Conservation (phyloP, 768 basidiomycete genomes). For the Amanita jacksonii region DNA sequence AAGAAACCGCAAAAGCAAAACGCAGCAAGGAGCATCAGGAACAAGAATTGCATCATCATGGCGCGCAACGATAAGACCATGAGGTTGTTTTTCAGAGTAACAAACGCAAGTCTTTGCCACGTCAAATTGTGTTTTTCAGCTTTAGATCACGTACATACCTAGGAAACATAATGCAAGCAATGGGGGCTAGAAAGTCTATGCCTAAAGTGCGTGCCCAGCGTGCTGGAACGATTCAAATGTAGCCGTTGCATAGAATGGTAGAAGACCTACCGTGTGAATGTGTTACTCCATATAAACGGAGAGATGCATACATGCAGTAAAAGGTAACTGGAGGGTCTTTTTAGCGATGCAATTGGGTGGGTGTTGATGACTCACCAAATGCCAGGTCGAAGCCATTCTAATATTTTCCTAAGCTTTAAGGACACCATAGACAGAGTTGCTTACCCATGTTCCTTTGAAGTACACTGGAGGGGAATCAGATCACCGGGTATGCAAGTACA, state of each 20-base stretch:
- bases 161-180: constrained; percentile 87
- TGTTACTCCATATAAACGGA: constrained; percentile 74
- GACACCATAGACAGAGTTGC: neutral
- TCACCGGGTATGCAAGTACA: too few species aligned
- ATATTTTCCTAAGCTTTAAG: constrained; percentile 3
- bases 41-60: constrained; percentile 85
- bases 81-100: constrained; percentile 72
- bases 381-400: constrained; percentile 92
- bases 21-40: constrained; percentile 76
- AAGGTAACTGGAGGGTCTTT: constrained; percentile 48
- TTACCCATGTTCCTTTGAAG: constrained; percentile 79
- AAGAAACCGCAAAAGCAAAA: constrained; percentile 92
- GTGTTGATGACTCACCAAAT: constrained; percentile 47
- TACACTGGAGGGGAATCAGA: constrained; percentile 38
- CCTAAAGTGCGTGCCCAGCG: constrained; percentile 62
- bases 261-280: constrained; percentile 39
- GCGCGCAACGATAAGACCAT: constrained; percentile 80
- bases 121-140: neutral
- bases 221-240: constrained; percentile 37
- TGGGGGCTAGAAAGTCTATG: constrained; percentile 78
- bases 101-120: constrained; percentile 68
- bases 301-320: constrained; percentile 64
- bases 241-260: neutral
- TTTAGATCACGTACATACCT: constrained; percentile 31
- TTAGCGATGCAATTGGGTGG: neutral